A percentile compares a stretch with the other conserved stretches of the same genome.
These are phyloP conservation scores for Russula brevipes DNA, from an alignment of 768 basidiomycete species.

Conservation along the genomic window DNA sequence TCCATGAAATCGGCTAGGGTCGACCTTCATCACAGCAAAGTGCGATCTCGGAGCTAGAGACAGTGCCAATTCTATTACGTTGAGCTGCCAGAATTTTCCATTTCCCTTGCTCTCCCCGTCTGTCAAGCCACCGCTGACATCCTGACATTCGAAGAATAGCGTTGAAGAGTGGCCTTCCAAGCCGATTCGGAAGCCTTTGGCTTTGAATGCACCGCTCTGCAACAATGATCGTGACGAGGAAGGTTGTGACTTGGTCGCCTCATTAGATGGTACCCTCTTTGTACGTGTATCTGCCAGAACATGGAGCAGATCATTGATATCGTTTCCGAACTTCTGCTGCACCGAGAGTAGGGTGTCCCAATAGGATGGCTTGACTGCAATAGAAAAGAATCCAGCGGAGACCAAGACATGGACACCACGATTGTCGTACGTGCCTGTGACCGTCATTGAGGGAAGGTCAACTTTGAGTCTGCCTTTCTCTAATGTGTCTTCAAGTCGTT, in stretches of 20 bases:
- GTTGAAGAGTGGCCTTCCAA: conserved; percentile 70
- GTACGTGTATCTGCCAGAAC: conserved; percentile 58
- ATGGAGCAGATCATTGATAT: conserved; percentile 74
- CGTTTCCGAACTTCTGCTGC: conserved; percentile 85
- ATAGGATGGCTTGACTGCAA: conserved; percentile 74
- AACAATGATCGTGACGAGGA: conserved; percentile 24
- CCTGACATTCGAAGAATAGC: conserved; percentile 68
- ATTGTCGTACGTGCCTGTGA: conserved; percentile 55
- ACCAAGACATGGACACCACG: conserved; percentile 48
- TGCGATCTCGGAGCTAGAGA: conserved; percentile 64
- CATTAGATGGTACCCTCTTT: conserved; percentile 24
- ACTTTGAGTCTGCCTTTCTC: conserved; percentile 51
- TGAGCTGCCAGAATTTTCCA: conserved; percentile 53
- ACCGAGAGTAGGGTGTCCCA: conserved; percentile 80
- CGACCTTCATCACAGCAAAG: conserved; percentile 32
- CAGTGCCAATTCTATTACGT: conserved; percentile 70
- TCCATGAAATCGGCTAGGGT: conserved; percentile 45
- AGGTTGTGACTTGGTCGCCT: background rate
- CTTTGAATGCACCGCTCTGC: conserved; percentile 51
- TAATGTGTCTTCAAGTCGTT: conserved; percentile 28
- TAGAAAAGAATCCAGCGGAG: conserved; percentile 61
- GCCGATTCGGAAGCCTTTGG: conserved; percentile 77
- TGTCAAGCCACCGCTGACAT: conserved; percentile 59
- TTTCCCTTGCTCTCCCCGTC: conserved; percentile 38
- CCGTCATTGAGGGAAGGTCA: conserved; percentile 57